Base-by-base conservation (phyloP, 2,329 filamentous ascomycete genomes). In the Colletotrichum salicis region DNA sequence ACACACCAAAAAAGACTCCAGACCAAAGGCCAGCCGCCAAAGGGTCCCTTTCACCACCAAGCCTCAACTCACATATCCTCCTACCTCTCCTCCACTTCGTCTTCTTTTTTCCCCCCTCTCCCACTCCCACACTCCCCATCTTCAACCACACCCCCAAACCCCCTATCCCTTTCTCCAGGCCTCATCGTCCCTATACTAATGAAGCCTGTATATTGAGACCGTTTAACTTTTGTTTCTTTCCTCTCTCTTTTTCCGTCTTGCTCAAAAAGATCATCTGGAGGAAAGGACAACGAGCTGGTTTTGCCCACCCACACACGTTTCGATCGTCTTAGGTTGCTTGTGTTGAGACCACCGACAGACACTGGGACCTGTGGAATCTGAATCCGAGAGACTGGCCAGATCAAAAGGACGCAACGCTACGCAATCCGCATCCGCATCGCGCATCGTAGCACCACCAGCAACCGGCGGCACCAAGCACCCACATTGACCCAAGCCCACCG, bases 181-280 rank as follows among this genome's bases (percentile, higher is more conserved):
- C 70, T 70, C 72, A 73, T 73, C 72, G 48, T 70, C 66, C 67
- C 62, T 74, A 74, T 64, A 70, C 73, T 71, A 69, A 73, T 73
- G 73, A 73, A 57, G 72, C 55, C 73, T 74, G 72, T 73, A 73
- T 75, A 73, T 73, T 76, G 74, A 74, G 71, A 58, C 52, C 56
- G 61, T 68, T 72, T 68, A 67, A 67, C 55, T 73, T 67, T 71
- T 73, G 64, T 70, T 61, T 70, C 72, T 70, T 64, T 56, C 64
- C 62, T 70, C 67, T 45, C 64, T 61, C 54, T 71, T 57, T 63
- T 55, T 58, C 45, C 65, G 59, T 62, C 55, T 70, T 61, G 56
- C 70, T 56, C 54, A 59, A 64, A 48, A 55, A 67, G 58, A 67
- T 60, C 13, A 27, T n/a, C 27, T 27, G 68, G 60, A 73, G 64